A percentile compares a stretch with the other conserved stretches of the same genome.
Evolutionary conservation across 2,329 filamentous ascomycete genomes (phyloP).

Genomic region (Hymenoscyphus occultus): DNA sequence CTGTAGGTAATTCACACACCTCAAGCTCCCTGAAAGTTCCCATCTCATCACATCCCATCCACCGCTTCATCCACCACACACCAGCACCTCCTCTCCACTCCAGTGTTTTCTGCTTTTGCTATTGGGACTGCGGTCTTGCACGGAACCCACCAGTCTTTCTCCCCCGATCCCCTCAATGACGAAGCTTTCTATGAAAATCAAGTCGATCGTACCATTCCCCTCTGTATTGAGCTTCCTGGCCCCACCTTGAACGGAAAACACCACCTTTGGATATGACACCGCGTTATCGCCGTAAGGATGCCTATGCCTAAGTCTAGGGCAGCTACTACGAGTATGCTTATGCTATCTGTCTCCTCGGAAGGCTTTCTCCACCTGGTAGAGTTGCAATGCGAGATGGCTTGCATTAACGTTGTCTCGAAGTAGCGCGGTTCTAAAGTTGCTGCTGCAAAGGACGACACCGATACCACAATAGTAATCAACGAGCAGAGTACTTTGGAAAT

Average conservation of each 20-base stretch:
- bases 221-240: neutral
- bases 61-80: neutral
- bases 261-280: constrained; percentile 6
- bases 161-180: constrained; percentile 6
- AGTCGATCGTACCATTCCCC: neutral
- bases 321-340: no score
- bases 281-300: constrained; percentile 14
- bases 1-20: neutral
- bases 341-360: neutral
- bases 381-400: constrained; percentile 6
- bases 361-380: neutral
- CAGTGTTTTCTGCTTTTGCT: constrained; percentile 1
- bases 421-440: neutral
- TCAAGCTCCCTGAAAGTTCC: neutral
- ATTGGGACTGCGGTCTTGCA: neutral
- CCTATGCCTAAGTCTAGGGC: neutral
- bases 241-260: neutral
- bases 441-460: neutral
- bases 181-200: neutral
- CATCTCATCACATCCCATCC: neutral
- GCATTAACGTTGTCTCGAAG: constrained; percentile 5
- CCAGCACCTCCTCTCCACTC: neutral
- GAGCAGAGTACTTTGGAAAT: neutral
- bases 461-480: neutral
- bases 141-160: neutral